Base-by-base conservation (phyloP, 176 grass and related monocot species). In the Poa annua region DNA sequence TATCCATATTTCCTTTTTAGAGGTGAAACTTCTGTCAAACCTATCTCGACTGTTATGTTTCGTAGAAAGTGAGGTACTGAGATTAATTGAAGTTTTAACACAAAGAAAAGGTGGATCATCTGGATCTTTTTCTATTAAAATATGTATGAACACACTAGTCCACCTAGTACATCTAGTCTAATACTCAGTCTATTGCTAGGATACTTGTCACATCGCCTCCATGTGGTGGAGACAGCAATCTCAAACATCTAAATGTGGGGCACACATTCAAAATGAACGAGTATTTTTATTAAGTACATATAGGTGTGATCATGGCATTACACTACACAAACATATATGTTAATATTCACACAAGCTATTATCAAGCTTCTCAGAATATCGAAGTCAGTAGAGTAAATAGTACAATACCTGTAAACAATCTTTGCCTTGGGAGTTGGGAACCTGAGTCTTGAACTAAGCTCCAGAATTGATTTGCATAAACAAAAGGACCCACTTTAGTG, bases 401-500 rank as follows among this genome's bases (percentile, higher is more conserved):
- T 56, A 61, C 22, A 63, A 17, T 86, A 86, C 88, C 84, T 86
- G 68, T 59, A 48, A 65, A 70, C 5, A 29, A 83, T 32, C 20
- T 72, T 79, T 33, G 72, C 41, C 68, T 67, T 48, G 55, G 60
- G 29, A 70, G 49, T 74, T 48, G 55, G 60, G 29, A 70, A 60
- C 39, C 12, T 80, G 82, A 61, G n/a, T 41, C 48, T 51, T 76
- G 32, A n/a, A 80, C 71, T 59, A 34, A 22, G 14, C 57, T 73
- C 25, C n/a, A 22, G 11, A 54, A 53, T 74, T 25, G 25, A 74
- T 9, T 52, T 11, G 79, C 65, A 66, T 32, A 56, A 1, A 77
- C 29, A 77, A 79, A 86, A 74, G 1, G 44, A 66, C 48, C 48
- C 48, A 45, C n/a, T 74, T 86, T 84, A 92, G 38, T 94, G 88